Base-by-base conservation (phyloP, 1,284 basidiomycete species). In the Cutaneotrichosporon sp. region DNA sequence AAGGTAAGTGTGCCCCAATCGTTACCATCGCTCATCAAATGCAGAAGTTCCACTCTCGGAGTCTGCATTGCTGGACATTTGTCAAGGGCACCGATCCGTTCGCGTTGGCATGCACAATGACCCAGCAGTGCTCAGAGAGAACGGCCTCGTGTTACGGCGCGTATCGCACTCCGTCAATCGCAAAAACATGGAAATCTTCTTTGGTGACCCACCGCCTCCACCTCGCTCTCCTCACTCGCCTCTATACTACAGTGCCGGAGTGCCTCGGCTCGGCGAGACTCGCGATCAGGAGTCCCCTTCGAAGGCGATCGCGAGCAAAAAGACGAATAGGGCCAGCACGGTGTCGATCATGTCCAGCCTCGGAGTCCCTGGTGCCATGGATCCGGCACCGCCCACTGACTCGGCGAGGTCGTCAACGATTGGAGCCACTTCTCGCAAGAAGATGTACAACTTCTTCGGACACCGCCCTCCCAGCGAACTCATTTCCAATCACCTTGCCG, bases 381-480 rank as follows among this genome's bases (percentile, higher is more conserved):
- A 84, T 62, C 83, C 85, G 0, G 82, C 88, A 34, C 86, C 75
- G 4, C 69, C 75, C 0, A 70, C 73, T 1, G 67, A 66, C 4
- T 64, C 73, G 6, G 42, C 72, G 46, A 76, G 76, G n/a, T 76
- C 79, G 13, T 77, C 80, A 0, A 78, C 79, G 1, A 73, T 74
- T 14, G 76, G 73, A 3, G 71, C 49, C 8, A 69, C 73, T 1
- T 72, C 67, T 31, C 72, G 71, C 31, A 79, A 76, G 68, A 86
- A 85, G 77, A 82, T 97, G 66, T 92, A 93, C 80, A 96, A 95
- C 84, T 99, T 99, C 84, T 96, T 97, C 73, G 97, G 96, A 11
- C 96, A 98, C 75, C 90, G 97, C 53, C 97, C 97, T 0, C 94
- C 97, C 0, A 92, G 90, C 76, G 96, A 99, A 79, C 86, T 99